Evolutionary conservation across 805 yeast genomes (phyloP).

Genomic region (Diddensiella transvaalensis): DNA sequence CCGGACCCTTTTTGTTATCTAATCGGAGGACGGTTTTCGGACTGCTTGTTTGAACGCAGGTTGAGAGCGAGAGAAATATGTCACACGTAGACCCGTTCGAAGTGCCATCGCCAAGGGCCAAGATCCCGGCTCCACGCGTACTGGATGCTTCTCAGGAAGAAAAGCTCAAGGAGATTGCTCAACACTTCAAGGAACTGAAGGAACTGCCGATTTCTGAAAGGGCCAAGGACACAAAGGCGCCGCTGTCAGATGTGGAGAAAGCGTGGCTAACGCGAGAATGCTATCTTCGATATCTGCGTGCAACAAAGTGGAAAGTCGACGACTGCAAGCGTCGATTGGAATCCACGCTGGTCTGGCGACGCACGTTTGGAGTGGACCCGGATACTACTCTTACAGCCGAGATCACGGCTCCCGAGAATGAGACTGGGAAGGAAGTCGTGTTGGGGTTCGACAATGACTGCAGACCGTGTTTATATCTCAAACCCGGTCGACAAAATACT

Average conservation of each 20-base stretch:
- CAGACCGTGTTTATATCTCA: slow-evolving; percentile 88
- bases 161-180: slow-evolving; percentile 60
- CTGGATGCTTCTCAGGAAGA: slow-evolving; percentile 53
- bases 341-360: slow-evolving; percentile 84
- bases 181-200: slow-evolving; percentile 54
- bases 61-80: neutral
- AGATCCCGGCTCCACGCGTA: slow-evolving; percentile 46
- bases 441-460: slow-evolving; percentile 86
- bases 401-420: slow-evolving; percentile 58
- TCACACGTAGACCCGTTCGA: slow-evolving; percentile 47
- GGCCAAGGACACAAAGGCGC: slow-evolving; percentile 34
- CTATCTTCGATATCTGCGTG: slow-evolving; percentile 81
- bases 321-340: slow-evolving; percentile 74
- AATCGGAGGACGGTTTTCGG: too few relatives aligned
- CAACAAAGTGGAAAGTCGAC: slow-evolving; percentile 80
- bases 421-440: slow-evolving; percentile 88
- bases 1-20: too few relatives aligned
- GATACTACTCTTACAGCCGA: slow-evolving; percentile 32
- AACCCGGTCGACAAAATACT: slow-evolving; percentile 95
- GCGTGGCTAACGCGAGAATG: slow-evolving; percentile 96
- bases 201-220: slow-evolving; percentile 46
- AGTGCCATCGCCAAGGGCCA: slow-evolving; percentile 47
- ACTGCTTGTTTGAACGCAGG: too few relatives aligned
- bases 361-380: slow-evolving; percentile 77
- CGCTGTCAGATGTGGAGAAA: slow-evolving; percentile 54